These are phyloP conservation scores for Globisporangium spinosum DNA, from an alignment of 352 stramenopile genomes.

Conservation along the genomic window DNA sequence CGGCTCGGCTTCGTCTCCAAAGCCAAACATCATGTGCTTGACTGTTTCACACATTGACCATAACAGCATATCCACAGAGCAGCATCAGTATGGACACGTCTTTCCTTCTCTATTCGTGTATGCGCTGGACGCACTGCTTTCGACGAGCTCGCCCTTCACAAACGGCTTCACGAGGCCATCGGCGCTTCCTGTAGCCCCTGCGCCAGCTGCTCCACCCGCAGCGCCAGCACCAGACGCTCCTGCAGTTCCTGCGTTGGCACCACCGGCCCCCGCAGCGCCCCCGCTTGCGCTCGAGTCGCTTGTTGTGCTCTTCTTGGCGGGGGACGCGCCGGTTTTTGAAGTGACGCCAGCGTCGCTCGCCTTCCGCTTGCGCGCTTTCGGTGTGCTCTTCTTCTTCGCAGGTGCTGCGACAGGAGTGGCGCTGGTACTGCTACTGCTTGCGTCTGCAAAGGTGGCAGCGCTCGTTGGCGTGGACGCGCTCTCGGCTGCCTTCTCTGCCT, in stretches of 20 bases:
- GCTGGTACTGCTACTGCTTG: not conserved
- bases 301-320: constrained; percentile 32
- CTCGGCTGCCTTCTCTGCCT: constrained; percentile 10
- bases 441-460: not conserved
- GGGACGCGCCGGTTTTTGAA: constrained; percentile 29
- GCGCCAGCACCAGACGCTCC: constrained; percentile 14
- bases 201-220: constrained; percentile 14
- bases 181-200: constrained; percentile 1
- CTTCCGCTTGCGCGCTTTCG: constrained; percentile 76
- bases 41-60: constrained; percentile 32
- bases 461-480: constrained; percentile 3
- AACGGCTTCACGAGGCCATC: constrained; percentile 63
- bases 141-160: constrained; percentile 65
- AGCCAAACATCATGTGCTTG: constrained; percentile 89
- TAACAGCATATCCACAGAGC: not conserved
- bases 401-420: constrained; percentile 14
- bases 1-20: constrained; percentile 71
- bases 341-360: constrained; percentile 45
- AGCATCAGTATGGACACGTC: not conserved
- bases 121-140: constrained; percentile 66
- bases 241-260: not conserved
- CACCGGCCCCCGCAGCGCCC: not conserved
- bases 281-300: constrained; percentile 12
- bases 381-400: constrained; percentile 67
- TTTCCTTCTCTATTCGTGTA: not conserved